These are phyloP conservation scores for Apiospora aurea DNA, from an alignment of 2,329 filamentous ascomycete genomes.

Conservation along the genomic window DNA sequence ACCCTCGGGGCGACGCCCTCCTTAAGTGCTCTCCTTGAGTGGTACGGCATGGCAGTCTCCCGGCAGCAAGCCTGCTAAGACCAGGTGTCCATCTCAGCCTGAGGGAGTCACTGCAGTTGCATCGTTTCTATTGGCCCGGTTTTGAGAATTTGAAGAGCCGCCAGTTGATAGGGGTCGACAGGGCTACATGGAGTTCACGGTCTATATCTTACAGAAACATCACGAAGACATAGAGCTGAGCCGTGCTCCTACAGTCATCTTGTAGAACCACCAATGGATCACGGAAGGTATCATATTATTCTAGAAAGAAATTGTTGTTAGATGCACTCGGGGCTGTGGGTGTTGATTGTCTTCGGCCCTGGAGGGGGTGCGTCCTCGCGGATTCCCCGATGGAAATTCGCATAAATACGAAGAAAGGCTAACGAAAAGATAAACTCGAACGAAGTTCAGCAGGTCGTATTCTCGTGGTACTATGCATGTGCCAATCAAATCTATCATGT, in stretches of 20 bases:
- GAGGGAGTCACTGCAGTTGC: background rate
- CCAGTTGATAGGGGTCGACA: background rate
- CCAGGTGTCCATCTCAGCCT: background rate
- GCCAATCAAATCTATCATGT: too few species aligned
- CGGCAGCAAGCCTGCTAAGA: background rate
- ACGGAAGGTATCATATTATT: background rate
- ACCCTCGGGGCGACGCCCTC: conserved; percentile 28
- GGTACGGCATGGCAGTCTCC: background rate
- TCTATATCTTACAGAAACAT: background rate
- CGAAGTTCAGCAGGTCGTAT: background rate
- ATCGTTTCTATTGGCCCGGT: background rate
- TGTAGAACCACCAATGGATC: background rate
- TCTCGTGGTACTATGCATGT: background rate
- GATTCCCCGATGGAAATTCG: background rate
- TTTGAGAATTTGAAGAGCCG: background rate
- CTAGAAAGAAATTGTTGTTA: background rate
- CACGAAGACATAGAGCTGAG: background rate
- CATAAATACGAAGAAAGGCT: background rate
- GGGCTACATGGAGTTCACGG: too few species aligned
- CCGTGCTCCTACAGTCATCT: background rate
- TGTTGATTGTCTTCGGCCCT: background rate
- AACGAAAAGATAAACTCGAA: background rate
- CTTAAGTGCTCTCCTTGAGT: too few species aligned
- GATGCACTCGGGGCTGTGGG: background rate
- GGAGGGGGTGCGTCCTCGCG: background rate